Evolutionary conservation across 768 basidiomycete species (phyloP), one percentile per base, ranked within the genome.

Genomic region (Panaeolus papilionaceus): DNA sequence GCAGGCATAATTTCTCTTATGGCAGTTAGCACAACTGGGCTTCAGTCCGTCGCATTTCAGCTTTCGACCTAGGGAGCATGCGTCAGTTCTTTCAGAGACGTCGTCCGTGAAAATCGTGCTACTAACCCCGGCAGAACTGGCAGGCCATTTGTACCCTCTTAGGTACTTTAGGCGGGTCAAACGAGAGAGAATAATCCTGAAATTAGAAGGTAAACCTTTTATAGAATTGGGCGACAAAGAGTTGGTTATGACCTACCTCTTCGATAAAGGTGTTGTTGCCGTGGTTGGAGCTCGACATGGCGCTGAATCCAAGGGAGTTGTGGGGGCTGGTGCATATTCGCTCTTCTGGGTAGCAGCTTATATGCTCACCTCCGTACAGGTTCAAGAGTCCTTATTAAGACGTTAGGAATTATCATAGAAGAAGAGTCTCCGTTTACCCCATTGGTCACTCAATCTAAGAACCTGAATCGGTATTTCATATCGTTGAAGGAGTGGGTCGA

Each of bases 121-220:
- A 62, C 77, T 66, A 70, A 89, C 91, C 88, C 76, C 91, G 81
- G 75, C 91, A 92, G 73, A 92, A 92, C 65, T 85, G 84, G 73
- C 91, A 92, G 7, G 91, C 91, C 89, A 92, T 91, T 0, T 88
- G 84, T 0, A 86, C 89, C 64, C 90, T 73, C 73, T 76, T 79
- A 12, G 81, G 81, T 33, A 75, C 68, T 67, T 16, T 58, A 7
- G 28, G 28, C 12, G 16, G 7, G 4, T 58, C 54, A 14, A 12
- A 58, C 10, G 8, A 51, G 10, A 20, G 14, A 7, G 26, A 37
- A 28, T 58, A 58, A 12, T 28, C 54, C 26, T 58, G 28, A 4
- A 12, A 12, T 28, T 6, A 10, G 33, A 58, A 51, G 20, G 23
- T 4, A 33, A 58, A 7, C 1, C 20, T 28, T n/a, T 33, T 11